A percentile compares a stretch with the other conserved stretches of the same genome.
Evolutionary conservation across 192 early-diverging fungal species (phyloP).

Genomic region (Coemansia sp.): DNA sequence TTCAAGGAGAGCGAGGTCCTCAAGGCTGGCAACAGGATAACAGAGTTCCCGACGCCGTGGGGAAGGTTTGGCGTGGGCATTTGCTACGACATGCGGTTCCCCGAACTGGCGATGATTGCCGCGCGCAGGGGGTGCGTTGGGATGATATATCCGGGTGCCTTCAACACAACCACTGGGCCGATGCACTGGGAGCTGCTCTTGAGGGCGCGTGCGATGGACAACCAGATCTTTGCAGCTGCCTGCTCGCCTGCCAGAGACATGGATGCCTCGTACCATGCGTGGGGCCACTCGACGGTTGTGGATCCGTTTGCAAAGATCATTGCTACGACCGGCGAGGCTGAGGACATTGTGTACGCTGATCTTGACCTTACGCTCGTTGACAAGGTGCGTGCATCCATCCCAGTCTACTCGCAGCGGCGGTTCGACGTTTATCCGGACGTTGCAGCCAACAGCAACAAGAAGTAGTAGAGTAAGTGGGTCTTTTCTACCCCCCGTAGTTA

Average conservation of each 20-base stretch:
- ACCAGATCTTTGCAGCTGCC: slow-evolving; percentile 90
- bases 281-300: slow-evolving; percentile 92
- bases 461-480: no score
- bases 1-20: slow-evolving; percentile 92
- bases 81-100: slow-evolving; percentile 98
- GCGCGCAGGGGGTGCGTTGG: slow-evolving; percentile 80
- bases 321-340: slow-evolving; percentile 72
- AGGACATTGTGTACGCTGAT: slow-evolving; percentile 82
- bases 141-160: slow-evolving; percentile 98
- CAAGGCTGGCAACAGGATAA: slow-evolving; percentile 72
- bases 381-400: slow-evolving; percentile 72
- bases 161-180: slow-evolving; percentile 95
- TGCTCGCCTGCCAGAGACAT: slow-evolving; percentile 93
- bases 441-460: not conserved
- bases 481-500: no score
- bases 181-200: slow-evolving; percentile 93
- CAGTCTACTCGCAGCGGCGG: slow-evolving; percentile 77
- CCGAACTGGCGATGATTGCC: slow-evolving; percentile 94
- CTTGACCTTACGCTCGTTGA: slow-evolving; percentile 64
- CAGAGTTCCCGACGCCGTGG: slow-evolving; percentile 77
- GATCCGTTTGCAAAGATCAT: slow-evolving; percentile 78
- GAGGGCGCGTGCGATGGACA: slow-evolving; percentile 87
- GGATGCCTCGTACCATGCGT: slow-evolving; percentile 79
- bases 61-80: slow-evolving; percentile 92
- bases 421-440: slow-evolving; percentile 93